These are phyloP conservation scores for Eruca vesicaria DNA, from an alignment of 441 rosid genomes.

Conservation along the genomic window DNA sequence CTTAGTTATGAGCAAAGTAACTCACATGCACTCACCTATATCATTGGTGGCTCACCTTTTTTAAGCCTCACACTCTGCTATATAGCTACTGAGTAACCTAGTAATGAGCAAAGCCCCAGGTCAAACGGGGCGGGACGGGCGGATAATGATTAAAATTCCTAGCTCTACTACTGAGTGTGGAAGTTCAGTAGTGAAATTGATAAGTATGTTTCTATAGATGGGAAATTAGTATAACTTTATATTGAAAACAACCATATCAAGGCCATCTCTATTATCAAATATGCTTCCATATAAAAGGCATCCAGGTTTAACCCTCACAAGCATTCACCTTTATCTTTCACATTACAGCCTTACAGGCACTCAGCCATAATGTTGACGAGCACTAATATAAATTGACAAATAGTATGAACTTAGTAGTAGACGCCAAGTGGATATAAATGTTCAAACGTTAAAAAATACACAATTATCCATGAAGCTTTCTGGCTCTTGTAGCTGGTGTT, in stretches of 20 bases:
- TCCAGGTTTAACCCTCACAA: slow-evolving; percentile 3
- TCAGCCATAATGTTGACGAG: slow-evolving; percentile 6
- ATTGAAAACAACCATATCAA: background rate
- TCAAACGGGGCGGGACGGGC: too few species aligned
- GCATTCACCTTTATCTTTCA: slow-evolving; percentile 19
- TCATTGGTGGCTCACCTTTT: background rate
- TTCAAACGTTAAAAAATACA: background rate
- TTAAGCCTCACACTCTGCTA: background rate
- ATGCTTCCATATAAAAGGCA: slow-evolving; percentile 15
- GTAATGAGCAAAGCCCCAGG: too few species aligned
- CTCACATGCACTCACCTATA: background rate
- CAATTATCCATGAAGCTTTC: background rate
- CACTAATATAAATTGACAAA: slow-evolving; percentile 2
- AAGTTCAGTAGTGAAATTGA: background rate
- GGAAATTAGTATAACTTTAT: background rate
- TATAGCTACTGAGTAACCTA: background rate
- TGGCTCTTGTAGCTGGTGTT: background rate
- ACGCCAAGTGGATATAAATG: slow-evolving; percentile 7
- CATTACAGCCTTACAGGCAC: slow-evolving; percentile 14
- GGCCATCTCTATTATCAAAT: background rate
- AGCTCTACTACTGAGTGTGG: background rate
- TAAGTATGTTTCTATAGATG: background rate
- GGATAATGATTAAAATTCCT: too few species aligned
- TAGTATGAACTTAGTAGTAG: background rate
- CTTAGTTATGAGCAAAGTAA: background rate